Evolutionary conservation across 257 asterid species (phyloP), one percentile per base, ranked within the genome.

Genomic region (Solanum rostratum): DNA sequence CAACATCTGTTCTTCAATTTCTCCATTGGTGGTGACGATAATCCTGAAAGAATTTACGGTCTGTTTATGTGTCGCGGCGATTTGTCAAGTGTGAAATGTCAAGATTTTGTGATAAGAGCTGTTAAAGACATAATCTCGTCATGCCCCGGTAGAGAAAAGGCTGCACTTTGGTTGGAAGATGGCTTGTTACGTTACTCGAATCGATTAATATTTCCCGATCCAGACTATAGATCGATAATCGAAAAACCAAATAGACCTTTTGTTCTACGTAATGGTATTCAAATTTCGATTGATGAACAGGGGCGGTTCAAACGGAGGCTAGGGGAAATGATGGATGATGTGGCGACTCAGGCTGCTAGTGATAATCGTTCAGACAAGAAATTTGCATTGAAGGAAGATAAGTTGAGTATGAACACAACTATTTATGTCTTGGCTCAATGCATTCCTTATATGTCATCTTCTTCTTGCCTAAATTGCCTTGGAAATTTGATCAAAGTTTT

Each of bases 241-340:
- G 13, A 20, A 3, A 13, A n/a, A 11, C n/a, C 80, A 41, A 2
- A 8, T 6, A 59, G 4, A 30, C 10, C 20, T n/a, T 20, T 24
- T 33, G 10, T 43, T 0, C 7, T 19, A 15, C 0, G 0, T n/a
- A 39, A 50, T 7, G 2, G 1, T 14, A 60, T 0, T 13, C 0
- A 4, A 46, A 41, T 22, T 41, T 29, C 13, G 9, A 22, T 1
- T 39, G 14, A 59, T 24, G 12, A 62, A 29, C 50, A 14, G 57
- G 1, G 7, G 5, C 41, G 60, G 9, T 63, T 82, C 63, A 82
- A 27, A 54, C 13, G 0, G 24, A 22, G 0, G 6, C 10, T 82
- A 6, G 11, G n/a, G 13, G 3, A 0, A 16, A 16, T 30, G 6
- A 45, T 82, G 85, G 0, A 24, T 62, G 11, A 63, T 2, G 6